Percentiles rank a stretch among this genome's conserved stretches.
Conservation (phyloP, 2,329 filamentous ascomycete species). For the Beauveria scarabaeidicola region DNA sequence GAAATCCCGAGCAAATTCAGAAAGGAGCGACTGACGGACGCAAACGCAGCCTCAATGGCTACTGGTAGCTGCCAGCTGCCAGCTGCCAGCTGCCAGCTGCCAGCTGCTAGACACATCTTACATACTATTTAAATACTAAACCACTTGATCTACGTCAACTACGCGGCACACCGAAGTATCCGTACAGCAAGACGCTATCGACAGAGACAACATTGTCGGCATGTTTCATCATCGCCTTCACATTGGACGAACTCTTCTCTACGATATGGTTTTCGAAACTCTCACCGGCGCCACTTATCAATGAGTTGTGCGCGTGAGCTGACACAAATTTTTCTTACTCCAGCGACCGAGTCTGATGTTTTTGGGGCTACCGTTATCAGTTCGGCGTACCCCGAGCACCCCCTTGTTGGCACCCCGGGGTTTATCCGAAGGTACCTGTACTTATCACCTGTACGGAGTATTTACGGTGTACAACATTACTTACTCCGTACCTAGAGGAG, state of each 20-base stretch:
- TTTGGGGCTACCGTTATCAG: slow-evolving; percentile 8
- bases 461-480: too few relatives aligned
- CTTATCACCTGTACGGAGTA: too few relatives aligned
- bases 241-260: background rate
- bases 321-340: slow-evolving; percentile 3
- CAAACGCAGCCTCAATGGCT: background rate
- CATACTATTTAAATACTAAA: background rate
- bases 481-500: too few relatives aligned
- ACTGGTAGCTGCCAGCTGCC: background rate
- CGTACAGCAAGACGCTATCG: background rate
- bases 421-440: too few relatives aligned
- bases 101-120: background rate
- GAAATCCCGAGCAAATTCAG: background rate
- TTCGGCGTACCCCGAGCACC: background rate
- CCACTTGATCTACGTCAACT: background rate
- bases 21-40: background rate
- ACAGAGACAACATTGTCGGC: background rate
- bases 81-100: background rate
- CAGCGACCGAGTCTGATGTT: background rate
- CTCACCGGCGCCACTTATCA: slow-evolving; percentile 1
- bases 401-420: too few relatives aligned
- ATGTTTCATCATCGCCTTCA: background rate
- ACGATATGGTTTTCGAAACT: background rate
- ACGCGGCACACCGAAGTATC: too few relatives aligned
- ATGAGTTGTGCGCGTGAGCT: slow-evolving; percentile 6